phyloP scores from a whole-genome alignment of 345 rosid genomes.

The Eucalyptus rudis region DNA sequence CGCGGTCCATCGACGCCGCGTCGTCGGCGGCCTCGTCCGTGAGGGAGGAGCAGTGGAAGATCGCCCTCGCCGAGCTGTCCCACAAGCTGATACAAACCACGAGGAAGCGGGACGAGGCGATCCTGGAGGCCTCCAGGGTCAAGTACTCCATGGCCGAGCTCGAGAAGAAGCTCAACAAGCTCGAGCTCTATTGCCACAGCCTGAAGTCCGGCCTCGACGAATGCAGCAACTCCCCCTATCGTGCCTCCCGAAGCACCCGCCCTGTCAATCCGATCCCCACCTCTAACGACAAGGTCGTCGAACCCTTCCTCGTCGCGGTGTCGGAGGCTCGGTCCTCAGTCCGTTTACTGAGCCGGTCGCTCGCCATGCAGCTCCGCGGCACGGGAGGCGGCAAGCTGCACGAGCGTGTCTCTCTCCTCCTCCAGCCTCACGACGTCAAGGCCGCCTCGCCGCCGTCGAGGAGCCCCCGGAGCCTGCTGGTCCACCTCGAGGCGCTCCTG shows the following conservation, averaged over 20 bases:
- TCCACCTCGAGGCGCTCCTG: slow-evolving; percentile 62
- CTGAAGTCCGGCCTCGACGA: slow-evolving; percentile 76
- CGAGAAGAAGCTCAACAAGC: slow-evolving; percentile 88
- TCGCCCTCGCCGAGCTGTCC: slow-evolving; percentile 70
- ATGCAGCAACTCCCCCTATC: slow-evolving; percentile 17
- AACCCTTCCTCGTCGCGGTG: slow-evolving; percentile 48
- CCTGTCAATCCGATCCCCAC: background rate
- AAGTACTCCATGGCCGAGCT: slow-evolving; percentile 81
- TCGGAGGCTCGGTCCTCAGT: slow-evolving; percentile 66
- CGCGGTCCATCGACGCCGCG: slow-evolving; percentile 9
- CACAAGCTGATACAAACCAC: slow-evolving; percentile 72
- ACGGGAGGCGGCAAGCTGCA: slow-evolving; percentile 45
- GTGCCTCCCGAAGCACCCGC: background rate
- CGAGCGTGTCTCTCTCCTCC: slow-evolving; percentile 50
- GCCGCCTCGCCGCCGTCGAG: slow-evolving; percentile 28
- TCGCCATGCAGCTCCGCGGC: slow-evolving; percentile 48
- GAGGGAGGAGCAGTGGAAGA: slow-evolving; percentile 70
- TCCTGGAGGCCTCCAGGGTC: slow-evolving; percentile 62
- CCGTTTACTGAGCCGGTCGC: slow-evolving; percentile 48
- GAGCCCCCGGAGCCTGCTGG: slow-evolving; percentile 40
- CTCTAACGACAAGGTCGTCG: slow-evolving; percentile 34
- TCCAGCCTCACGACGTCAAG: slow-evolving; percentile 62
- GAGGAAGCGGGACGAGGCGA: slow-evolving; percentile 73
- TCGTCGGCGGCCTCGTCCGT: background rate
- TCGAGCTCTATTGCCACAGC: slow-evolving; percentile 67